phyloP scores from a whole-genome alignment of 352 stramenopile species.

The Phytophthora citricola region DNA sequence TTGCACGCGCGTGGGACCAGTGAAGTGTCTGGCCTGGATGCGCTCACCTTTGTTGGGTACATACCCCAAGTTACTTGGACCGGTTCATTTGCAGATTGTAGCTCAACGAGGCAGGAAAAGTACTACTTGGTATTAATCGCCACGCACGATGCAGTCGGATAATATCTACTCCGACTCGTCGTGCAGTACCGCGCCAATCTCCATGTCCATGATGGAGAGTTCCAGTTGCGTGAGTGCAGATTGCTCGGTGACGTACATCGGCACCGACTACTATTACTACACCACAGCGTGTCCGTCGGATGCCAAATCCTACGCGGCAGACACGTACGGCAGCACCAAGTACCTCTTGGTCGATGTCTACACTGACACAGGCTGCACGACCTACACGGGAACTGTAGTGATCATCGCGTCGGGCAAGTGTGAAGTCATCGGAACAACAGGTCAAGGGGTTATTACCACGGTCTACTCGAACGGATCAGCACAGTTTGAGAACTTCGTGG shows the following conservation, averaged over 20 bases:
- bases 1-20: conserved; percentile 18
- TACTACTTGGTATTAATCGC: neutral
- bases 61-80: neutral
- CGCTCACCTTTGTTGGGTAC: conserved; percentile 20
- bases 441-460: conserved; percentile 23
- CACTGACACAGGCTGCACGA: conserved; percentile 23
- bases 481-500: conserved; percentile 25
- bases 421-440: conserved; percentile 19
- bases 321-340: conserved; percentile 32
- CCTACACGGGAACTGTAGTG: conserved; percentile 24
- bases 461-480: conserved; percentile 30
- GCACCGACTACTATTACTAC: conserved; percentile 19
- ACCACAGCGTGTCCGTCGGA: conserved; percentile 25
- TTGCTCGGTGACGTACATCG: conserved; percentile 17
- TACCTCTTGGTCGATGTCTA: conserved; percentile 30
- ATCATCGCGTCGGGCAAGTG: conserved; percentile 21
- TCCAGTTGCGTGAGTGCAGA: conserved; percentile 14
- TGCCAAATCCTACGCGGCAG: conserved; percentile 24
- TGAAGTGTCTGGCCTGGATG: conserved; percentile 6
- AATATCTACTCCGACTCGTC: conserved; percentile 31
- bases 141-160: conserved; percentile 22
- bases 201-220: conserved; percentile 27
- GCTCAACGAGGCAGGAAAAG: neutral
- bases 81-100: conserved; percentile 21
- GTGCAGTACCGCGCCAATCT: conserved; percentile 26